Percentiles rank a stretch among this genome's conserved stretches.
phyloP scores from a whole-genome alignment of 495 filamentous ascomycete genomes.

The Hapsidospora chrysogenum region DNA sequence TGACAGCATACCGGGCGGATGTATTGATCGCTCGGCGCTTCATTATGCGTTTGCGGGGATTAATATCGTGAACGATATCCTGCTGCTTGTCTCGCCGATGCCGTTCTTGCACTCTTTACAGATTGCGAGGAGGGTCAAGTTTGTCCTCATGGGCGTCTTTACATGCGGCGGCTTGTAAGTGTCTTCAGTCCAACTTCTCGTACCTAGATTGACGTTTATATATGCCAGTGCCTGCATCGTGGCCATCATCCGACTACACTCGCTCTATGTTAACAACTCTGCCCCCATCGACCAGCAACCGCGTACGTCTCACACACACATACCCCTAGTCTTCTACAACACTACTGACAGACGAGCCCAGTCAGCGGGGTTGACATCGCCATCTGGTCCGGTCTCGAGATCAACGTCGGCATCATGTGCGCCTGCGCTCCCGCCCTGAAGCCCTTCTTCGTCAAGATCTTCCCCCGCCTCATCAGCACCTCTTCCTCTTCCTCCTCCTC shows the following conservation, averaged over 20 bases:
- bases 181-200: not conserved
- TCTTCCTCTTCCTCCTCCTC: too few species aligned
- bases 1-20: conserved; percentile 10
- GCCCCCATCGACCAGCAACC: conserved; percentile 1
- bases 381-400: conserved; percentile 32
- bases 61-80: conserved; percentile 23
- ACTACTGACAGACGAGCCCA: not conserved
- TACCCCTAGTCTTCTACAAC: not conserved
- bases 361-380: conserved; percentile 14
- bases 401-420: conserved; percentile 31
- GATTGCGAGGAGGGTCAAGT: conserved; percentile 7
- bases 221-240: conserved; percentile 4
- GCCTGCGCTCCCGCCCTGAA: conserved; percentile 28
- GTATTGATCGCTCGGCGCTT: conserved; percentile 14
- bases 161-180: conserved; percentile 7
- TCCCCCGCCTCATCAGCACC: conserved; percentile 14
- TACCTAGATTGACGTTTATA: not conserved
- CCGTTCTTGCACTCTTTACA: conserved; percentile 12
- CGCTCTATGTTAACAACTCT: conserved; percentile 5
- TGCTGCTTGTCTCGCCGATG: conserved; percentile 19
- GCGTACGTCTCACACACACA: not conserved
- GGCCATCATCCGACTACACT: conserved; percentile 8
- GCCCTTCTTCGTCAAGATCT: conserved; percentile 12
- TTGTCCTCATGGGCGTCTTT: conserved; percentile 9
- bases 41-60: conserved; percentile 21